A percentile compares a stretch with the other conserved stretches of the same genome.
These are phyloP conservation scores for Coelastrella sp. DNA, from an alignment of 139 green algal genomes.

Conservation along the genomic window DNA sequence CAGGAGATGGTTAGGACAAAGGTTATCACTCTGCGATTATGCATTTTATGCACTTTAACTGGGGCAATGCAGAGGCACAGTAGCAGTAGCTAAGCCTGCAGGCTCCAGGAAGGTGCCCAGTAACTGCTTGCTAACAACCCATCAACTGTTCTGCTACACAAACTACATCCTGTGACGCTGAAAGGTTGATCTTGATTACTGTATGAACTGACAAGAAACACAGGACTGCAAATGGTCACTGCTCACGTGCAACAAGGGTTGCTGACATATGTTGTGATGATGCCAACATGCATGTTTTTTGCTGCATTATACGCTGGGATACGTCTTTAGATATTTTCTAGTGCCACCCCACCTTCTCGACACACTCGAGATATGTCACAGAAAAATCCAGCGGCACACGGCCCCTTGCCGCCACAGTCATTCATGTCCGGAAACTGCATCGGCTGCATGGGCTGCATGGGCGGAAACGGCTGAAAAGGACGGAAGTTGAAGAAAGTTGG, in stretches of 20 bases:
- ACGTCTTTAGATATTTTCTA: not conserved
- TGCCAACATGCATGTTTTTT: not conserved
- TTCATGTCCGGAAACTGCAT: not conserved
- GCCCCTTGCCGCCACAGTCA: not conserved
- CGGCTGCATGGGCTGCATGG: not conserved
- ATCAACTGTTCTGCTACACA: too few relatives aligned
- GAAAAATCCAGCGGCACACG: not conserved
- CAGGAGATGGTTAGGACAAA: not conserved
- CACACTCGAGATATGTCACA: constrained; percentile 4
- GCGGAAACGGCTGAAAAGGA: not conserved
- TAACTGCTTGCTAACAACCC: too few relatives aligned
- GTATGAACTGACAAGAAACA: not conserved
- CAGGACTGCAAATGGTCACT: not conserved
- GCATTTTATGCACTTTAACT: too few relatives aligned
- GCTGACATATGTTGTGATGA: not conserved
- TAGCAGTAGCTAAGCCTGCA: not conserved
- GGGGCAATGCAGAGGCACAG: not conserved
- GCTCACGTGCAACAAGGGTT: not conserved
- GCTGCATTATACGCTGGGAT: not conserved
- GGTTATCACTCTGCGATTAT: not conserved
- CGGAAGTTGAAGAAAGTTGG: not conserved
- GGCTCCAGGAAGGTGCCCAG: too few relatives aligned
- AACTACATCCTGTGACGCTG: too few relatives aligned
- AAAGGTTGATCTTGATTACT: too few relatives aligned
- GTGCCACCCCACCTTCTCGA: not conserved